Percentiles rank a stretch among this genome's conserved stretches.
Conservation (phyloP, 192 early-diverging fungal genomes). For the Dimargaris xerosporica region DNA sequence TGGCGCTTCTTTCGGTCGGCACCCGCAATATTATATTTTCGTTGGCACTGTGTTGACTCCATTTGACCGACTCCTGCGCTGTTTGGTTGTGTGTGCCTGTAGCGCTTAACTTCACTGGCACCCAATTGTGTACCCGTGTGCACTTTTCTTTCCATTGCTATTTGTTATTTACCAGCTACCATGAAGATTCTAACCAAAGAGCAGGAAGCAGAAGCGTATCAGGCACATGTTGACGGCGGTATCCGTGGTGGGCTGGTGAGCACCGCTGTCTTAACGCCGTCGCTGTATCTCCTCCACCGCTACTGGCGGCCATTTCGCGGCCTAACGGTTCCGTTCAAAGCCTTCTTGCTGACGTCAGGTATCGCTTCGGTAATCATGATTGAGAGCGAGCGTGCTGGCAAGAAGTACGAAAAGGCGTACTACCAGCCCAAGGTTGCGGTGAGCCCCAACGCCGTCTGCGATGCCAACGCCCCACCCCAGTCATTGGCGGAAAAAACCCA, state of each 20-base stretch:
- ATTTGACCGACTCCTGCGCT: too few species aligned
- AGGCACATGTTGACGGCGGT: conserved; percentile 9
- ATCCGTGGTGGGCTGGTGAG: conserved; percentile 3
- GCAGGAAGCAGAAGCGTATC: conserved; percentile 7
- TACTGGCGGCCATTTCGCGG: conserved; percentile 5
- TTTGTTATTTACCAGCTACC: not conserved
- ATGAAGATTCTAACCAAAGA: conserved; percentile 12
- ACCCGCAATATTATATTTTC: too few species aligned
- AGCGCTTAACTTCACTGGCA: too few species aligned
- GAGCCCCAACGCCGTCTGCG: not conserved
- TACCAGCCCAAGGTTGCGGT: not conserved
- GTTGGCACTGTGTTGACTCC: too few species aligned
- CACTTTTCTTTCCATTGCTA: not conserved
- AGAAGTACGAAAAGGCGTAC: not conserved
- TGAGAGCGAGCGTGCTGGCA: conserved; percentile 10
- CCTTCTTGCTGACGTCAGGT: conserved; percentile 8
- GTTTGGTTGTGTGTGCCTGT: too few species aligned
- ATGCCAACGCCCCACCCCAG: not conserved
- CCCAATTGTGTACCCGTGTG: too few species aligned
- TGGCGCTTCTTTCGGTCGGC: too few species aligned
- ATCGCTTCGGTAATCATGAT: conserved; percentile 9
- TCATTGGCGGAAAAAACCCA: conserved; percentile 13
- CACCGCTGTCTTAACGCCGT: not conserved
- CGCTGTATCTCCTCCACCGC: not conserved
- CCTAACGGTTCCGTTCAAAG: conserved; percentile 10